phyloP scores from a whole-genome alignment of 345 rosid species.

The Pistacia atlantica region DNA sequence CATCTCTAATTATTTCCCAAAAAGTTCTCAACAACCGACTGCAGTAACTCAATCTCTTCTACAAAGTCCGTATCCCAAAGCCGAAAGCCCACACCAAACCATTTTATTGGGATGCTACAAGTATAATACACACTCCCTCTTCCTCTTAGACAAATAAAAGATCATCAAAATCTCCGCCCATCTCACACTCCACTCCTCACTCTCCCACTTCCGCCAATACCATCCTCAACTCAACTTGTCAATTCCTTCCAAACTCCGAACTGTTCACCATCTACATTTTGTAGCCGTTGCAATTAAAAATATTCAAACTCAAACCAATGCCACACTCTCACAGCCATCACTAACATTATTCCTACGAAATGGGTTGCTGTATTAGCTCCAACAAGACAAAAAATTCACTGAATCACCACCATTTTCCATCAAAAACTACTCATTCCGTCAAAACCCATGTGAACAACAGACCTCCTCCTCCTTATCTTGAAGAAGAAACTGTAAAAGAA shows the following conservation, averaged over 20 bases:
- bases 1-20: conserved; percentile 14
- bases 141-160: background rate
- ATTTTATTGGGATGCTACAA: background rate
- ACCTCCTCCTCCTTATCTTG: conserved; percentile 37
- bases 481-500: conserved; percentile 76
- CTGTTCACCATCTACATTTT: conserved; percentile 3
- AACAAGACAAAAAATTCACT: conserved; percentile 7
- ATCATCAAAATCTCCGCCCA: background rate
- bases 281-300: background rate
- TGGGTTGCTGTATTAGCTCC: conserved; percentile 71
- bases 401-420: conserved; percentile 29
- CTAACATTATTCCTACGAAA: conserved; percentile 7
- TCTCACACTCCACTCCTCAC: background rate
- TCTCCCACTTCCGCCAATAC: background rate
- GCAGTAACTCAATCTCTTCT: background rate
- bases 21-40: background rate
- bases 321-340: background rate
- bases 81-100: background rate
- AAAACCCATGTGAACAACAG: conserved; percentile 4
- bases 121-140: background rate
- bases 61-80: background rate
- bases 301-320: background rate
- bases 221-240: background rate
- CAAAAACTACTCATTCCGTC: conserved; percentile 9
- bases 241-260: background rate